Evolutionary conservation across 176 grass and related monocot genomes (phyloP).

Genomic region (Themeda triandra): DNA sequence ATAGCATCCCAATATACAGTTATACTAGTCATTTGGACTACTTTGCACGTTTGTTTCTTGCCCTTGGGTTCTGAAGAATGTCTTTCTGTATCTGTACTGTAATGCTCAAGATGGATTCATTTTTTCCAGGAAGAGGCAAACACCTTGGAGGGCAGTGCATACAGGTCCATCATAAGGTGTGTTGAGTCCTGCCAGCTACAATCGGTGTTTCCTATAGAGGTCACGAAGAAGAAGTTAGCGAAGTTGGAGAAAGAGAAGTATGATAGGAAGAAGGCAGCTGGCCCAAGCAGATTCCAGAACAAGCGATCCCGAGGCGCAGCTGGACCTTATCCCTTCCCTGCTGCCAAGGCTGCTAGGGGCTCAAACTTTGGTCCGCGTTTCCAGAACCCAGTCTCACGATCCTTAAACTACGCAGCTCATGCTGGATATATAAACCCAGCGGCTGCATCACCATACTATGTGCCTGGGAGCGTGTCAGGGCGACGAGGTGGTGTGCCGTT

Average conservation of each 20-base stretch:
- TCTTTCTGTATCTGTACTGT: neutral
- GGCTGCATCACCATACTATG: slow-evolving; percentile 7
- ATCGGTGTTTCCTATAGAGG: slow-evolving; percentile 45
- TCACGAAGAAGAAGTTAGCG: slow-evolving; percentile 47
- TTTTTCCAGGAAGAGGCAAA: slow-evolving; percentile 52
- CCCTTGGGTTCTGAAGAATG: neutral
- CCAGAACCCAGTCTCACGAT: slow-evolving; percentile 40
- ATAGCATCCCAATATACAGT: neutral
- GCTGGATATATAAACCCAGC: slow-evolving; percentile 18
- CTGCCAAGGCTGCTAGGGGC: slow-evolving; percentile 38
- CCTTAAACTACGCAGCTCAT: slow-evolving; percentile 22
- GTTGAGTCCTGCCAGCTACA: slow-evolving; percentile 61
- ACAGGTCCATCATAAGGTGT: slow-evolving; percentile 71
- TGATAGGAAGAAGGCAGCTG: slow-evolving; percentile 50
- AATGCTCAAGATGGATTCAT: neutral
- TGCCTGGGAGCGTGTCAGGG: neutral
- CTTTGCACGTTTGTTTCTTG: neutral
- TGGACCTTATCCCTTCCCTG: slow-evolving; percentile 22
- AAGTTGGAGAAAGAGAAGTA: slow-evolving; percentile 58
- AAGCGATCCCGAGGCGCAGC: slow-evolving; percentile 37
- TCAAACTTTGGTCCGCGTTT: slow-evolving; percentile 31
- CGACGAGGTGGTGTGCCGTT: slow-evolving; percentile 19
- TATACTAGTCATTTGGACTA: neutral
- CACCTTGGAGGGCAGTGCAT: slow-evolving; percentile 48
- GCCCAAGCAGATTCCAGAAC: slow-evolving; percentile 34